These are phyloP conservation scores for Talaromyces rugulosus DNA, from an alignment of 2,329 filamentous ascomycete genomes.

Conservation along the genomic window DNA sequence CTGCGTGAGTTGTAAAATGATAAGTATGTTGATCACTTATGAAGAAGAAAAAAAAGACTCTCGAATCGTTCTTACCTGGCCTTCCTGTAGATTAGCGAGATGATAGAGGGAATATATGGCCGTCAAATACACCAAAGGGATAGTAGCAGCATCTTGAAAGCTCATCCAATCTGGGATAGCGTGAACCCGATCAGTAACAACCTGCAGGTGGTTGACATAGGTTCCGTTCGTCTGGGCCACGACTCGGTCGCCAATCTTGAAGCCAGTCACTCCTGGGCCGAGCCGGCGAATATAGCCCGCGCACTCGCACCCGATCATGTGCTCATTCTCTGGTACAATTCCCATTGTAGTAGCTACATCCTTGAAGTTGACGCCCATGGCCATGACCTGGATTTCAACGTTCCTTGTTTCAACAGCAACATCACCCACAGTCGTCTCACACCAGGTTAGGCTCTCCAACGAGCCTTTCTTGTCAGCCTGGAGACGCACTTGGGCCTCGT, in stretches of 20 bases:
- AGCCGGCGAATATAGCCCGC: background rate
- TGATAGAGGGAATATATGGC: background rate
- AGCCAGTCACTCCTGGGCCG: background rate
- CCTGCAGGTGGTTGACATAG: too few relatives aligned
- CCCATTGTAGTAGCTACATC: constrained; percentile 1
- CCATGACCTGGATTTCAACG: background rate
- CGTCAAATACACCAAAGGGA: background rate
- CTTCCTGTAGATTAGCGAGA: background rate
- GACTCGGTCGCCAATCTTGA: background rate
- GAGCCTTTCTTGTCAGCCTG: background rate
- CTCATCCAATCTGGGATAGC: background rate
- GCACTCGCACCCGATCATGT: background rate
- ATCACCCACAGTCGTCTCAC: background rate
- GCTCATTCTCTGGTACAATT: background rate
- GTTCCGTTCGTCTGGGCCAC: too few relatives aligned
- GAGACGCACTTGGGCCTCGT: background rate
- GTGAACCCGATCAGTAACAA: too few relatives aligned
- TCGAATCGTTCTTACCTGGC: background rate
- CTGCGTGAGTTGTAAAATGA: too few relatives aligned
- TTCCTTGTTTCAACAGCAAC: background rate
- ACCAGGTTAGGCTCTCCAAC: background rate
- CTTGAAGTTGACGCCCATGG: constrained; percentile 3
- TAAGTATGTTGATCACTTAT: too few relatives aligned
- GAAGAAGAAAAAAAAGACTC: too few relatives aligned
- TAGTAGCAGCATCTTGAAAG: background rate